Evolutionary conservation across 306 rosid species (phyloP).

Genomic region (Vachellia pachyceras): DNA sequence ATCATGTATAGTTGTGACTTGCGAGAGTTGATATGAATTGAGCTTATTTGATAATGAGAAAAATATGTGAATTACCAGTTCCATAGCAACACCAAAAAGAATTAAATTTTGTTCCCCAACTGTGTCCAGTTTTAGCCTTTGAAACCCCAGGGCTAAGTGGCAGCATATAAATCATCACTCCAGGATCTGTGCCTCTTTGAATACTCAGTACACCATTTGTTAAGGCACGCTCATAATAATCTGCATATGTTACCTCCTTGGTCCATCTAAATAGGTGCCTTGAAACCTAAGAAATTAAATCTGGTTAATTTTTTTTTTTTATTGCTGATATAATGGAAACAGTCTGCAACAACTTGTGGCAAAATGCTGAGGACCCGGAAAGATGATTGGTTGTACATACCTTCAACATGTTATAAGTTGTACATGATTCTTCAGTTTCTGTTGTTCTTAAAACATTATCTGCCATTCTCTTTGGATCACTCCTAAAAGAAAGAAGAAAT

Average conservation of each 20-base stretch:
- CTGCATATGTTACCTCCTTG: background rate
- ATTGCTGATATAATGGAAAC: background rate
- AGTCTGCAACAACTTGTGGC: background rate
- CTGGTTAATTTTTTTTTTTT: background rate
- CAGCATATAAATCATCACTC: constrained; percentile 1
- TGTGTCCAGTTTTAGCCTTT: background rate
- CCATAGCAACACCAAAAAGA: constrained; percentile 5
- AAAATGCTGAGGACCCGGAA: background rate
- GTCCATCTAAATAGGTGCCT: constrained; percentile 6
- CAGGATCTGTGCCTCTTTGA: constrained; percentile 4
- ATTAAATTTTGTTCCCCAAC: background rate
- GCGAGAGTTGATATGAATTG: background rate
- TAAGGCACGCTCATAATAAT: constrained; percentile 5
- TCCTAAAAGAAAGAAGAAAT: constrained; percentile 36
- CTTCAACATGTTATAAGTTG: constrained; percentile 79
- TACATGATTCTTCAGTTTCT: constrained; percentile 72
- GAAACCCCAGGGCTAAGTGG: background rate
- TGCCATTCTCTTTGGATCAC: constrained; percentile 61
- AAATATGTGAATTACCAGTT: background rate
- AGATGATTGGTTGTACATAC: constrained; percentile 31
- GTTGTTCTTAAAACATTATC: constrained; percentile 35
- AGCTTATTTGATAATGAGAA: background rate
- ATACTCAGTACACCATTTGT: background rate
- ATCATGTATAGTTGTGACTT: background rate
- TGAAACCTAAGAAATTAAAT: constrained; percentile 14